Percentiles rank a stretch among this genome's conserved stretches.
Conservation (phyloP, 805 yeast species). For the Wickerhamiella alocasiicola region DNA sequence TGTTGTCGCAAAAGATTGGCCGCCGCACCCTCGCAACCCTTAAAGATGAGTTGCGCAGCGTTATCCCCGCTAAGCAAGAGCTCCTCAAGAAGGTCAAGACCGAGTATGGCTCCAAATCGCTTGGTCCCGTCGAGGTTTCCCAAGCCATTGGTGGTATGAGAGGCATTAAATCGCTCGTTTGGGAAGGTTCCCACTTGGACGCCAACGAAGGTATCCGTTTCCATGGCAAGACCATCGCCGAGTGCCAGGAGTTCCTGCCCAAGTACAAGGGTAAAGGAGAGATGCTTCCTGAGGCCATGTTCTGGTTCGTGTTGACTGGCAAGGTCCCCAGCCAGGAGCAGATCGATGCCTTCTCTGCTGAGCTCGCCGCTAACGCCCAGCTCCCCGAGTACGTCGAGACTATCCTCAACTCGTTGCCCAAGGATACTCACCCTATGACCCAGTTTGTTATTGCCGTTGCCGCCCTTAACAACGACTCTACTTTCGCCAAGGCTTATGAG, state of each 20-base stretch:
- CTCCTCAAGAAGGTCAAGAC: slow-evolving; percentile 33
- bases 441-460: slow-evolving; percentile 66
- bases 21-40: slow-evolving; percentile 18
- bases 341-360: slow-evolving; percentile 42
- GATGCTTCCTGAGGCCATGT: slow-evolving; percentile 52
- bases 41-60: slow-evolving; percentile 28
- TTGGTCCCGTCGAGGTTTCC: slow-evolving; percentile 37
- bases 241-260: slow-evolving; percentile 56
- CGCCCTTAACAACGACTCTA: slow-evolving; percentile 58
- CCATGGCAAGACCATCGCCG: slow-evolving; percentile 64
- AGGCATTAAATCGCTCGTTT: slow-evolving; percentile 58
- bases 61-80: slow-evolving; percentile 35
- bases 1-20: slow-evolving; percentile 5
- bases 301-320: slow-evolving; percentile 70
- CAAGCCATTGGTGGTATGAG: slow-evolving; percentile 62
- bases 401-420: slow-evolving; percentile 51
- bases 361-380: slow-evolving; percentile 51
- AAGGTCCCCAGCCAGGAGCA: slow-evolving; percentile 52
- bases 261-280: slow-evolving; percentile 41
- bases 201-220: slow-evolving; percentile 66
- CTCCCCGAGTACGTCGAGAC: slow-evolving; percentile 53
- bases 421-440: slow-evolving; percentile 71
- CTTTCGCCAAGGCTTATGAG: slow-evolving; percentile 61
- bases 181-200: slow-evolving; percentile 73
- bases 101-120: slow-evolving; percentile 27